Percentiles rank a stretch among this genome's conserved stretches.
phyloP scores from a whole-genome alignment of 768 basidiomycete genomes.

The Phaeotremella fagi region DNA sequence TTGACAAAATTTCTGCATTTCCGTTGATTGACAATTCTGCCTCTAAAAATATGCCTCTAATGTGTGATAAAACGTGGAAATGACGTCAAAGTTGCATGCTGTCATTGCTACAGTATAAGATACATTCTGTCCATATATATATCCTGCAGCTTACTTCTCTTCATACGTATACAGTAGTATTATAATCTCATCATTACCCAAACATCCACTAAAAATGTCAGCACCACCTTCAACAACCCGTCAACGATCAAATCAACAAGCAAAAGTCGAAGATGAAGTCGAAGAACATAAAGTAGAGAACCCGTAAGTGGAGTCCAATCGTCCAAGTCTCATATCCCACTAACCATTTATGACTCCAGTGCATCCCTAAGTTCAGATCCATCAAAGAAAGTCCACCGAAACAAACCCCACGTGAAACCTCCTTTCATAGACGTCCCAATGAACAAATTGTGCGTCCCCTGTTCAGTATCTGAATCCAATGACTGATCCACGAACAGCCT shows the following conservation, averaged over 20 bases:
- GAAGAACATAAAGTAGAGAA: conserved; percentile 14
- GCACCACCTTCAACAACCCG: conserved; percentile 29
- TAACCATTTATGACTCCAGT: too few relatives aligned
- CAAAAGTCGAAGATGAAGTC: conserved; percentile 8
- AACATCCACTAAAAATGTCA: too few relatives aligned
- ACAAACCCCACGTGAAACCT: conserved; percentile 42
- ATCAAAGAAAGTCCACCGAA: conserved; percentile 34
- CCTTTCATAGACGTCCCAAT: conserved; percentile 43
- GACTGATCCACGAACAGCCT: conserved; percentile 22
- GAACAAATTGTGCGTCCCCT: conserved; percentile 44
- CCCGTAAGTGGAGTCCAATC: conserved; percentile 17
- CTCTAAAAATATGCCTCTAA: too few relatives aligned
- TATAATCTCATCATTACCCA: too few relatives aligned
- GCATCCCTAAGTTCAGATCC: conserved; percentile 38
- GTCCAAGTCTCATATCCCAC: not conserved
- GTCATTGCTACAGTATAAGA: too few relatives aligned
- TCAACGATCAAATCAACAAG: conserved; percentile 14
- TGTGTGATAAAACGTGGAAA: too few relatives aligned
- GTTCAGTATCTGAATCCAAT: not conserved
- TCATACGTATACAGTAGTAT: too few relatives aligned
- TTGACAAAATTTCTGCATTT: too few relatives aligned
- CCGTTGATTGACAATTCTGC: too few relatives aligned
- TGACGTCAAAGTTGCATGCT: too few relatives aligned
- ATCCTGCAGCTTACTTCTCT: too few relatives aligned
- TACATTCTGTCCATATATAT: too few relatives aligned